Evolutionary conservation across 108 stramenopile species (phyloP).

Genomic region (Cyclotella atomus): DNA sequence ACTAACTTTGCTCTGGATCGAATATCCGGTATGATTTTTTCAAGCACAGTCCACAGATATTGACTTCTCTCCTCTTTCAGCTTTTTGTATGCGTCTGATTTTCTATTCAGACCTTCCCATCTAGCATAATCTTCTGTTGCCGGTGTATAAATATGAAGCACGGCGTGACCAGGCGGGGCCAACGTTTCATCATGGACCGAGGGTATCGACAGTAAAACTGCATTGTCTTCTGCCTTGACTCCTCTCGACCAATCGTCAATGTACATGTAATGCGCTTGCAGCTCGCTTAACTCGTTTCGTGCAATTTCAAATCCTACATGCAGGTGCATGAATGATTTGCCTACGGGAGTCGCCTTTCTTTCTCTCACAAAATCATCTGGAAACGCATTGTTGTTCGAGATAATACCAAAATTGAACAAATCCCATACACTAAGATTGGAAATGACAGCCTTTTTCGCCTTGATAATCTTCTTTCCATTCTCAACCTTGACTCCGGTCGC

Average conservation of each 20-base stretch:
- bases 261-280: constrained; percentile 87
- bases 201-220: constrained; percentile 83
- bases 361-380: constrained; percentile 61
- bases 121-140: constrained; percentile 82
- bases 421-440: constrained; percentile 81
- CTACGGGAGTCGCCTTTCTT: constrained; percentile 59
- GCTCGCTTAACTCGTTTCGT: constrained; percentile 57
- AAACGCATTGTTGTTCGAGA: constrained; percentile 52
- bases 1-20: constrained; percentile 47
- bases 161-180: constrained; percentile 83
- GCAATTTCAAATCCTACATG: constrained; percentile 82
- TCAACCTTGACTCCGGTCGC: constrained; percentile 67
- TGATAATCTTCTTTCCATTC: constrained; percentile 23
- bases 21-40: constrained; percentile 86
- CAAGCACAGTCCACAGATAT: constrained; percentile 84
- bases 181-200: constrained; percentile 86
- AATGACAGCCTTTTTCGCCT: constrained; percentile 72
- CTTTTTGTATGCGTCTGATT: constrained; percentile 72
- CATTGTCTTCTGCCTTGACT: constrained; percentile 84
- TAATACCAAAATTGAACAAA: constrained; percentile 64
- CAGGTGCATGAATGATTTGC: constrained; percentile 82
- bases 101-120: constrained; percentile 79
- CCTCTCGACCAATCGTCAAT: constrained; percentile 80
- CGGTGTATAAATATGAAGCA: constrained; percentile 85
- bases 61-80: constrained; percentile 86